A percentile compares a stretch with the other conserved stretches of the same genome.
Conservation (phyloP, 306 rosid genomes). For the Quercus engelmannii region DNA sequence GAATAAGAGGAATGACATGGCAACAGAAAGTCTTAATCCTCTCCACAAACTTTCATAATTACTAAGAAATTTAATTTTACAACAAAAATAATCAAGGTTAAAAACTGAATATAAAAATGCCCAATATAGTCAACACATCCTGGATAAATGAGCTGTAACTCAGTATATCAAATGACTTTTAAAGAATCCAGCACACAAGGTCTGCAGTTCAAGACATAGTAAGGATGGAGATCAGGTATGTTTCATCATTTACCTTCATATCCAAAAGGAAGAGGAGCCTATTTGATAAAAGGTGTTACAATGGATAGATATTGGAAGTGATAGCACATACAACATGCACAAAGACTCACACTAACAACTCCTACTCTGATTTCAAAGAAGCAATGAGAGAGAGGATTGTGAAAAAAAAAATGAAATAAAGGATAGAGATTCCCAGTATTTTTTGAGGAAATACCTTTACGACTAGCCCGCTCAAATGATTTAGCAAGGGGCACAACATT, state of each 20-base stretch:
- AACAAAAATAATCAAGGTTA: background rate
- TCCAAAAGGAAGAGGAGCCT: background rate
- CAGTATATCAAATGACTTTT: background rate
- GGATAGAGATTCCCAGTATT: background rate
- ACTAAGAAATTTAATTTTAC: background rate
- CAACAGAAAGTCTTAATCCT: conserved; percentile 2
- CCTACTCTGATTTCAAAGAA: background rate
- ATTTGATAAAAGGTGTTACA: background rate
- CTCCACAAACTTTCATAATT: background rate
- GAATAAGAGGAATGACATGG: background rate
- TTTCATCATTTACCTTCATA: background rate
- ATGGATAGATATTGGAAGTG: background rate
- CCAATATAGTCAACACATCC: background rate
- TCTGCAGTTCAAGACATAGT: background rate
- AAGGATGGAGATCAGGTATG: background rate
- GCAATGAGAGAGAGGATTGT: too few species aligned
- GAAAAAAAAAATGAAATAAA: background rate
- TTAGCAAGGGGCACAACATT: conserved; percentile 82
- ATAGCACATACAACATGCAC: background rate
- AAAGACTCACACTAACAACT: background rate
- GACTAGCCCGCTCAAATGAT: conserved; percentile 66
- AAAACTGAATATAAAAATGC: background rate
- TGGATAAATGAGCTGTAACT: background rate
- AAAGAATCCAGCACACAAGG: background rate
- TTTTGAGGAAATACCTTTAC: conserved; percentile 50